Base-by-base conservation (phyloP, 129 eudicot genomes). In the Solidago caesia region DNA sequence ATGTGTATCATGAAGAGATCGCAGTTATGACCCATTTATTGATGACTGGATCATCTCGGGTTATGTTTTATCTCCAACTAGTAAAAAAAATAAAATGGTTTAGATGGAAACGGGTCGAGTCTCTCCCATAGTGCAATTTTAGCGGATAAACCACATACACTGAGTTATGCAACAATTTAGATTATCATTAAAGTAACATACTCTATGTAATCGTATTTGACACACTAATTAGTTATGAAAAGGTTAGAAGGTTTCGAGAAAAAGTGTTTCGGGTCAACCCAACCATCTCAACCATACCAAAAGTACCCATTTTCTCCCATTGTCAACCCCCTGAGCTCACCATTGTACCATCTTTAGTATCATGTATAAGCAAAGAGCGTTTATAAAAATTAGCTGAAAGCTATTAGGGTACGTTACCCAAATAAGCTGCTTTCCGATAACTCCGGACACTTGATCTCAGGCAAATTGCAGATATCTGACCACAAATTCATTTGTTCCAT, bases 401-500 rank as follows among this genome's bases (percentile, higher is more conserved):
- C 7, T 73, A 65, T 77, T 51, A 61, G 48, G 29, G 57, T 58
- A 16, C 63, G 85, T 82, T 88, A 91, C 99, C 93, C 90, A 82
- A 82, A 94, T 76, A 94, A 84, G 77, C 80, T 85, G 94, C 81
- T 87, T 75, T 88, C 99, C 59, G 96, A 84, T 80, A 87, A 77
- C 68, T 94, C 97, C 39, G 91, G 87, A 81, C 96, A 77, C 81
- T 83, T 85, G 14, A 94, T 87, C 83, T 94, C 99, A 5, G 90
- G 91, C 80, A 88, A 81, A 80, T 72, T 85, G 86, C 96, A 83
- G 39, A 94, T 82, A 68, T 94, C 99, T 26, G 91, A 80, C 99
- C 99, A 94, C 72, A 86, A 75, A 82, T 85, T 90, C 87, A 87
- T 79, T 80, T 93, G 98, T 70, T 90, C 98, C 80, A 93, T 63